Evolutionary conservation across 148 eudicot genomes (phyloP), one percentile per base, ranked within the genome.

Genomic region (Gaultheria prostrata): DNA sequence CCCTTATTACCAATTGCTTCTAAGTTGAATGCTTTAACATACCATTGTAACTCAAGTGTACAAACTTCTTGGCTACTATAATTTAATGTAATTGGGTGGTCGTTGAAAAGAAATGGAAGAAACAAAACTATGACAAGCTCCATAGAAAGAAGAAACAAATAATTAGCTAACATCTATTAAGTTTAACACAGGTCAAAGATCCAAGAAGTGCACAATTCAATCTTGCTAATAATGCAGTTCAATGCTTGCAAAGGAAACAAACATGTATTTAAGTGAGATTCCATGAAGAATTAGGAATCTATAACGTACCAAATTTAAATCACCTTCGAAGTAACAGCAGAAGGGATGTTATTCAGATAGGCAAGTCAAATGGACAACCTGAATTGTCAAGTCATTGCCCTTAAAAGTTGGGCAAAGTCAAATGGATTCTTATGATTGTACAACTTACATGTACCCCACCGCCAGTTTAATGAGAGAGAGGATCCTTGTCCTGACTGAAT

Each of bases 401-500:
- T 35, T 33, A 32, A 71, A 50, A n/a, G 9, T 18, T 35, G 21
- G 33, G 21, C 30, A n/a, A 56, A 56, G 35, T 74, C 26, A 82
- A 35, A 54, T 74, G 33, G 51, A 73, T 39, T 54, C 43, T 73
- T 26, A 35, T 56, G 76, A 75, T 49, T 21, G 73, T 65, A 76
- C 67, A 77, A 82, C 91, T 87, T 92, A 94, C 99, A 51, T 89
- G 85, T 84, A 85, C 59, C 93, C 95, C 86, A 92, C 80, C 48
- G 94, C 95, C 87, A 85, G 90, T 86, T 89, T 89, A 82, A 97
- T 90, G 33, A 94, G 94, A 86, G 90, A 83, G 87, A 97, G 87
- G 56, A 97, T 86, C 87, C 97, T 93, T 63, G 94, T 91, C 89
- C 95, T 89, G 81, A 93, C 95, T 70, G 99, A 97, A 91, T 97